Conservation (phyloP, 1,139 yeast species). For the Suhomyces maxii region DNA sequence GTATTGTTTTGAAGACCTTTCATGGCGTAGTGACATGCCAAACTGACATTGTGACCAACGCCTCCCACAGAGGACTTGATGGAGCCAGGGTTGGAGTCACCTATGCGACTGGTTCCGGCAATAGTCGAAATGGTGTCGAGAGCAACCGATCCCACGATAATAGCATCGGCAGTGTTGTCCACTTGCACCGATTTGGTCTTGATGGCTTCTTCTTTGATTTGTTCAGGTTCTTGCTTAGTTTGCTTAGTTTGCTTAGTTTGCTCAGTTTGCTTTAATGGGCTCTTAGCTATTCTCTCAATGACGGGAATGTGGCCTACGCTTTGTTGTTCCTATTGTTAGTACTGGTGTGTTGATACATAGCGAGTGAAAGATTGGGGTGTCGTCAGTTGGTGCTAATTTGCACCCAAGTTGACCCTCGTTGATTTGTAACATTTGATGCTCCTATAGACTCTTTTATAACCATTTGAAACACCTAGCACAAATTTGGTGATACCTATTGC, state of each 20-base stretch:
- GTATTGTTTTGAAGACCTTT: slow-evolving; percentile 3
- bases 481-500: too few relatives aligned
- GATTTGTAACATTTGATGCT: too few relatives aligned
- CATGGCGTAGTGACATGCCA: slow-evolving; percentile 44
- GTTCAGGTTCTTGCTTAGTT: not conserved
- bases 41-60: slow-evolving; percentile 75
- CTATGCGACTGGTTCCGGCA: slow-evolving; percentile 27
- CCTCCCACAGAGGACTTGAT: slow-evolving; percentile 70
- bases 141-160: slow-evolving; percentile 76
- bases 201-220: too few relatives aligned
- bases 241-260: too few relatives aligned
- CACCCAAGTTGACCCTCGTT: too few relatives aligned
- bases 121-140: slow-evolving; percentile 63
- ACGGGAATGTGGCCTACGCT: not conserved
- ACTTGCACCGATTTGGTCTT: too few relatives aligned
- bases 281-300: not conserved
- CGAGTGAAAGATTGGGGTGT: too few relatives aligned
- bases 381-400: too few relatives aligned
- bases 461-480: too few relatives aligned
- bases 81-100: slow-evolving; percentile 76
- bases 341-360: not conserved
- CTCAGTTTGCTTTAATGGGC: not conserved
- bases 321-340: not conserved
- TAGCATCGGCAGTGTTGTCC: slow-evolving; percentile 18
- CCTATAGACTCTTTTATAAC: too few relatives aligned